Base-by-base conservation (phyloP, 2,329 filamentous ascomycete species). In the Cadophora sp. region DNA sequence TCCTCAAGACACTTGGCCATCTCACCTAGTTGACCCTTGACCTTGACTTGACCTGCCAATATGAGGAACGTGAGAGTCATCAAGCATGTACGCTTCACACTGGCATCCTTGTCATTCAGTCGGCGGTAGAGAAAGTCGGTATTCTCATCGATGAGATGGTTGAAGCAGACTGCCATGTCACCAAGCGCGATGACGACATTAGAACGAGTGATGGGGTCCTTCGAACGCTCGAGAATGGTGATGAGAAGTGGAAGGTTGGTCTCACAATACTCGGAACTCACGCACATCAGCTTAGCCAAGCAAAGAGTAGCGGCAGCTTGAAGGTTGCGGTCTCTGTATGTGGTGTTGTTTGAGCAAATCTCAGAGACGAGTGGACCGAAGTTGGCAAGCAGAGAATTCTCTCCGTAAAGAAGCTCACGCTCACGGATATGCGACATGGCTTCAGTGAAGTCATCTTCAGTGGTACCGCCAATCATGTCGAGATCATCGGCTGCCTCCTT, bases 1-100 rank as follows among this genome's bases (percentile, higher is more conserved):
- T 99, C 96, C 80, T 99, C 96, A 36, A 99, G 86, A 73, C 96
- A 99, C 82, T 99, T 99, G 65, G 96, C 96, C 96, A 99, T 99
- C 82, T 98, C 95, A 59, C 96, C 96, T 13, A 99, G 83, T 80
- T 99, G 96, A 30, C 96, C 96, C 84, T 99, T 99, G 79, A 99
- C 96, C 84, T 99, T 99, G 82, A 99, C 95, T 80, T 99, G 96
- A 30, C 96, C 96, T 0, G 96, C 96, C 53, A 99, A 82, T 74
- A 99, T 99, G 65, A 99, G 81, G 85, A 99, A 99, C 0, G 96
- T 99, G 73, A 99, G 81, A 0, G 96, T 99, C 96, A 98, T 99
- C 24, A 99, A 85, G 79, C 96, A 99, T 0, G 96, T 99, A 13
- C 96, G 89, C 84, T 98, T 99, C 69, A 99, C 96, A 2, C 91